Conservation (phyloP, 1,284 basidiomycete species). For the Rhodotorula glutinis region DNA sequence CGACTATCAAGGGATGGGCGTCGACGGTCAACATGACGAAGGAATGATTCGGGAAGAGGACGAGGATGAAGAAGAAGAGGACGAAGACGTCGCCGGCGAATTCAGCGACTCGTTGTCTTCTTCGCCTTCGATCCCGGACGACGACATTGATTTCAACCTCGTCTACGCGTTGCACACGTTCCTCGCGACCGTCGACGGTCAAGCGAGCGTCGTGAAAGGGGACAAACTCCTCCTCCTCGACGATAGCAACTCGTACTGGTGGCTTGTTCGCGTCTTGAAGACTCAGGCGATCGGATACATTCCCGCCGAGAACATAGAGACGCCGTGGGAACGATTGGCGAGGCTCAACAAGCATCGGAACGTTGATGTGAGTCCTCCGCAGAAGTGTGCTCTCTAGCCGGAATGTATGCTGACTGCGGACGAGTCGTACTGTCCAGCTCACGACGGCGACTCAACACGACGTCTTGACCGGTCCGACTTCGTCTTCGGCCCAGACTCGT, state of each 20-base stretch:
- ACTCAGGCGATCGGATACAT: slow-evolving; percentile 99
- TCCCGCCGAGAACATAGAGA: slow-evolving; percentile 98
- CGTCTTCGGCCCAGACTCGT: slow-evolving; percentile 42
- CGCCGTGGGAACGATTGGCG: slow-evolving; percentile 92
- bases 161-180: slow-evolving; percentile 89
- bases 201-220: slow-evolving; percentile 93
- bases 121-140: slow-evolving; percentile 78
- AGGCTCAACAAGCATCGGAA: slow-evolving; percentile 96
- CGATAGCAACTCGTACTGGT: slow-evolving; percentile 97
- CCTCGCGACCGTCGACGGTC: slow-evolving; percentile 90
- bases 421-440: slow-evolving; percentile 37
- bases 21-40: no score
- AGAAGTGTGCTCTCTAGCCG: no score
- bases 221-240: slow-evolving; percentile 91
- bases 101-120: slow-evolving; percentile 56
- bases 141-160: slow-evolving; percentile 84
- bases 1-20: neutral
- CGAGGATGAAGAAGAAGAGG: slow-evolving; percentile 20
- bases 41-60: neutral
- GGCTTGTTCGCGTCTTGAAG: slow-evolving; percentile 93
- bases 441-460: slow-evolving; percentile 46
- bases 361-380: slow-evolving; percentile 89
- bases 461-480: slow-evolving; percentile 43
- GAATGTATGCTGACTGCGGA: neutral
- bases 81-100: slow-evolving; percentile 40